Conservation (phyloP, 2,329 filamentous ascomycete genomes). For the Fusarium robinianum region DNA sequence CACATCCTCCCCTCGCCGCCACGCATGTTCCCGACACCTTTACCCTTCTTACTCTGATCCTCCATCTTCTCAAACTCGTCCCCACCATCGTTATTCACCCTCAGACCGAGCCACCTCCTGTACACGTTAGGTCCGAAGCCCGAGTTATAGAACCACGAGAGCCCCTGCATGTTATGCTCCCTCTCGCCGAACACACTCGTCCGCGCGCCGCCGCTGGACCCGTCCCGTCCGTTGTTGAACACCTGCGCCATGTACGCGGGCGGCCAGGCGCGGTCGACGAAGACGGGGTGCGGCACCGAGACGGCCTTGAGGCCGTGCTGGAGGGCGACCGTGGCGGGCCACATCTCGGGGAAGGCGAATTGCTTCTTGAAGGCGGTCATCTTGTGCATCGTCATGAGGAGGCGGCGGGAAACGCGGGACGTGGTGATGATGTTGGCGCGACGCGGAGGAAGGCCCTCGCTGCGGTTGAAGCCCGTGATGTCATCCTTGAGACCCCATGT, state of each 20-base stretch:
- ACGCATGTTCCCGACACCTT: constrained; percentile 56
- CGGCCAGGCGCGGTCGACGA: constrained; percentile 86
- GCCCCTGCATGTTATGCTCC: constrained; percentile 85
- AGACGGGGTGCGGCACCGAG: constrained; percentile 86
- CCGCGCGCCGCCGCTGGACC: constrained; percentile 72
- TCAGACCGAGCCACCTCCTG: constrained; percentile 82
- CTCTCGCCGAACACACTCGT: constrained; percentile 79
- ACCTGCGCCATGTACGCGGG: constrained; percentile 74
- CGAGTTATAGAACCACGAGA: constrained; percentile 91
- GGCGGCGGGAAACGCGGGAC: constrained; percentile 76
- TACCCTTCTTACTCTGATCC: constrained; percentile 56
- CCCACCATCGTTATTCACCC: constrained; percentile 77
- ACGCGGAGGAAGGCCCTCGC: constrained; percentile 65
- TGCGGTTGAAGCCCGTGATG: constrained; percentile 78
- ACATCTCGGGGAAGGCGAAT: constrained; percentile 96
- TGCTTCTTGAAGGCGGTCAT: constrained; percentile 85
- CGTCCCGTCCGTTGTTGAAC: constrained; percentile 79
- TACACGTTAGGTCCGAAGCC: constrained; percentile 83
- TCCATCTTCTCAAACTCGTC: constrained; percentile 72
- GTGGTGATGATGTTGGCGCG: constrained; percentile 89
- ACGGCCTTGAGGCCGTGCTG: constrained; percentile 95
- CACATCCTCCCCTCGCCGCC: constrained; percentile 86
- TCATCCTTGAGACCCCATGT: constrained; percentile 82
- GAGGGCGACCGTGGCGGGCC: constrained; percentile 83
- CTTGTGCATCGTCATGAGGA: constrained; percentile 86